Base-by-base conservation (phyloP, 768 basidiomycete species). In the Trametes elegans region DNA sequence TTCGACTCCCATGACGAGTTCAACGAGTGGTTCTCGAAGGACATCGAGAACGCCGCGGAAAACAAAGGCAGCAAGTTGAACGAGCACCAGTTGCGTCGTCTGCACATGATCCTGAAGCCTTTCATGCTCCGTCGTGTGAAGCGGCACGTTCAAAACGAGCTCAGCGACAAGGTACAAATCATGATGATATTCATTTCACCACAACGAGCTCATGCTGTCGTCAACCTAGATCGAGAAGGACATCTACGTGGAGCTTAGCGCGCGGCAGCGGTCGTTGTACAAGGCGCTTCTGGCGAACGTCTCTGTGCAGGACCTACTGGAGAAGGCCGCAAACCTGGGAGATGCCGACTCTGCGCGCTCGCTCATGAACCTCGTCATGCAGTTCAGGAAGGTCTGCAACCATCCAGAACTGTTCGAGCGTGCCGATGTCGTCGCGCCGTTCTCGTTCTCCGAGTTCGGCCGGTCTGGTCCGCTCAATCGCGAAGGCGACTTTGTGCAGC, bases 1-100 rank as follows among this genome's bases (percentile, higher is more conserved):
- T 99, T 99, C 71, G 97, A 98, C 70, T 98, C 95, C 13, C 95
- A 98, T 65, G 95, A 98, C 66, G 97, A 99, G 73, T 99, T 99
- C 77, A 93, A 90, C 68, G 96, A 98, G 70, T 99, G 97, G 97
- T 99, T 99, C 70, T 97, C 96, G 10, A 97, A 98, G 71, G 97
- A 98, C 65, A 98, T 98, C 49, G 97, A 99, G 75, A 95, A 90
- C 66, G 93, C 92, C 16, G 84, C 83, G 4, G 94, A 93, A 70
- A 94, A 93, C 68, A 90, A 92, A 64, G 91, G 90, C 5, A 85
- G 88, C 70, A 90, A 87, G 67, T 77, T 98, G 61, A 97, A 96
- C 66, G 95, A 97, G 67, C 87, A 97, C 68, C 97, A 99, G 69
- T 75, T 99, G 39, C 83, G 93, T 44, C 85, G 97, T 35, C 73